Base-by-base conservation (phyloP, 164 flowering plant genomes). In the Sedum album region DNA sequence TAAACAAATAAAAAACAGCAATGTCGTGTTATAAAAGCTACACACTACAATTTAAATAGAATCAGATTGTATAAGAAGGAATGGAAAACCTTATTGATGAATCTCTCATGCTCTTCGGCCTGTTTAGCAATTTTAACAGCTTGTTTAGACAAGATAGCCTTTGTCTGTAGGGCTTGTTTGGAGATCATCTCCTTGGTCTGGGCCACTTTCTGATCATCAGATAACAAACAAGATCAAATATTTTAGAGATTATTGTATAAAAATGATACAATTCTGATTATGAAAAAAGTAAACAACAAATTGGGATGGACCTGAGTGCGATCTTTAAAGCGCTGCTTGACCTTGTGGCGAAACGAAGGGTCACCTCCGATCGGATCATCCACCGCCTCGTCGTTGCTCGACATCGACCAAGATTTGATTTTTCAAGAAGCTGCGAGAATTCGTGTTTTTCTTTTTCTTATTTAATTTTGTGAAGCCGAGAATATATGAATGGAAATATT, bases 101-200 rank as follows among this genome's bases (percentile, higher is more conserved):
- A 88, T n/a, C 83, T 67, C 66, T 94, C 98, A 57, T 94, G 98
- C 72, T 91, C 95, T 72, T 94, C 97, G 26, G 98, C 98, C 73
- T 82, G 93, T 70, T 87, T 86, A n/a, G 97, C 96, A 68, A 94
- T 85, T 79, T 84, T 89, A 35, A 81, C 85, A 1, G 98, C 98
- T 65, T 93, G 98, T 72, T 93, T 84, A 17, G 98, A 86, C 65
- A 90, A 66, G 51, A 88, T 87, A 82, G 86, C 80, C 71, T 81
- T 89, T 21, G 97, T 88, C 70, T 88, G 83, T 21, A 79, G 84
- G 14, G 87, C 88, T 65, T 93, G 98, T 72, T 93, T 84, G n/a
- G 98, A 86, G 63, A 90, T 65, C 49, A 88, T 87, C 84, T 87
- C 80, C 72, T 81, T 89, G 21, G 97, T 88, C 71, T 87, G 83